Percentiles rank a stretch among this genome's conserved stretches.
These are phyloP conservation scores for Saraca asoca DNA, from an alignment of 331 rosid species.

Conservation along the genomic window DNA sequence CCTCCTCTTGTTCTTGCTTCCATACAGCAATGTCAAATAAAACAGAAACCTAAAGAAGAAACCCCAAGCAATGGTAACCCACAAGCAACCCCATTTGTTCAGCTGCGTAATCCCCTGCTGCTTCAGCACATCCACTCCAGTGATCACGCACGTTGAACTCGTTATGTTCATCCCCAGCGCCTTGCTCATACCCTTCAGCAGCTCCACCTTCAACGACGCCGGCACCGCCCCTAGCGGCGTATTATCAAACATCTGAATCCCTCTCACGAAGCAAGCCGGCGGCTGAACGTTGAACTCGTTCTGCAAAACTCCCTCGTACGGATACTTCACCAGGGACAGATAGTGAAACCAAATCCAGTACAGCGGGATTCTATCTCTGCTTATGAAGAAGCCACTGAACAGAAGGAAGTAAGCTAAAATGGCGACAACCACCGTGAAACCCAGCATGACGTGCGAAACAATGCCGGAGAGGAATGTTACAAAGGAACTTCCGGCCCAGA, in stretches of 20 bases:
- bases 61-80: slow-evolving; percentile 80
- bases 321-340: slow-evolving; percentile 57
- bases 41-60: slow-evolving; percentile 77
- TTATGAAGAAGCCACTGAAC: slow-evolving; percentile 89
- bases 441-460: slow-evolving; percentile 83
- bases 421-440: slow-evolving; percentile 78
- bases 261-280: slow-evolving; percentile 66
- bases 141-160: slow-evolving; percentile 61
- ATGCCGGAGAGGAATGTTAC: slow-evolving; percentile 85
- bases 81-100: slow-evolving; percentile 74
- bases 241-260: slow-evolving; percentile 74
- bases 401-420: slow-evolving; percentile 74
- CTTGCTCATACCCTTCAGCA: slow-evolving; percentile 58
- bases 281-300: slow-evolving; percentile 60
- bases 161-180: slow-evolving; percentile 63
- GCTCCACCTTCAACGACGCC: slow-evolving; percentile 47
- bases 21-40: slow-evolving; percentile 62
- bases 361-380: slow-evolving; percentile 66
- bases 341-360: slow-evolving; percentile 95
- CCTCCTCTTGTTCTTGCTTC: slow-evolving; percentile 85
- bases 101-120: slow-evolving; percentile 73
- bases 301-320: slow-evolving; percentile 73
- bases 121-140: slow-evolving; percentile 58
- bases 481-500: slow-evolving; percentile 90
- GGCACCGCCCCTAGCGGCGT: slow-evolving; percentile 66